Evolutionary conservation across 108 stramenopile species (phyloP).

Genomic region (Seminavis robusta): DNA sequence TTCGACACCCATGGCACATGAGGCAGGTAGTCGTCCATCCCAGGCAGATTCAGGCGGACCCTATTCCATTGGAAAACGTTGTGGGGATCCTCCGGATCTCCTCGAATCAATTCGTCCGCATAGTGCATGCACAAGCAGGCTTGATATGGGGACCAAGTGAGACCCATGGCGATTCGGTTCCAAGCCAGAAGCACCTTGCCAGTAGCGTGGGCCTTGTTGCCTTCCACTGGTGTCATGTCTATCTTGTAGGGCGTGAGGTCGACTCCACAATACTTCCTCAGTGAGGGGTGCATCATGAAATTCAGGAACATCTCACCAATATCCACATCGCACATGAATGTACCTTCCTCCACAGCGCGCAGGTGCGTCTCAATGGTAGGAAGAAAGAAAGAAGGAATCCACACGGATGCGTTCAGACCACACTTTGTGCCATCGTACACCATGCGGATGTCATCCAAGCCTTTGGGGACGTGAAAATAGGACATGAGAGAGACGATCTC

Average conservation of each 20-base stretch:
- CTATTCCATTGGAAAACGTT: too few relatives aligned
- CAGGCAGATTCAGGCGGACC: not conserved
- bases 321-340: constrained; percentile 36
- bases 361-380: constrained; percentile 28
- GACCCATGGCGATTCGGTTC: not conserved
- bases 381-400: constrained; percentile 40
- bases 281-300: constrained; percentile 19
- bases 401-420: constrained; percentile 32
- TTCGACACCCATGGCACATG: not conserved
- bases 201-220: too few relatives aligned
- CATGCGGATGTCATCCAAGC: constrained; percentile 27
- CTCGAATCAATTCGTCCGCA: constrained; percentile 2
- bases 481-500: constrained; percentile 9
- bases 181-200: not conserved
- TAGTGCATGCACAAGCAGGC: not conserved
- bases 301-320: constrained; percentile 44
- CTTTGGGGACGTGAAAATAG: constrained; percentile 45
- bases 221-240: too few relatives aligned
- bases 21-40: not conserved
- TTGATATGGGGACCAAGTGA: not conserved
- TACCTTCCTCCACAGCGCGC: not conserved
- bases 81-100: too few relatives aligned
- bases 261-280: constrained; percentile 23
- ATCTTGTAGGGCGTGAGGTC: constrained; percentile 19
- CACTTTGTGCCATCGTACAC: constrained; percentile 41